Conservation (phyloP, 1,139 yeast genomes). For the Sugiyamaella sp. region DNA sequence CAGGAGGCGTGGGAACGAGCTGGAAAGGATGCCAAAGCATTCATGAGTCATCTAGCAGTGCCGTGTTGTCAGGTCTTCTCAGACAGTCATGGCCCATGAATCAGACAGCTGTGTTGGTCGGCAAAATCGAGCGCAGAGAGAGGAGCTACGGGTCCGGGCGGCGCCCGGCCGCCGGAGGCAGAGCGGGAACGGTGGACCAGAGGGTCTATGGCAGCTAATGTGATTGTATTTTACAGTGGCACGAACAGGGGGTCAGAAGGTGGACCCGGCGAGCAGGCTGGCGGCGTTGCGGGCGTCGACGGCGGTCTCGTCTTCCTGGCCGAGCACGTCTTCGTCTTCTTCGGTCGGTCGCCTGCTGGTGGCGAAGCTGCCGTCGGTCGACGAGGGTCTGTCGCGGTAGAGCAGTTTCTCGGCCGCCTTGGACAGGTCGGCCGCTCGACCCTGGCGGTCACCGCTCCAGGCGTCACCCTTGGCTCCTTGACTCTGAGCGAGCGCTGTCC, state of each 20-base stretch:
- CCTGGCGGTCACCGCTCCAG: constrained; percentile 54
- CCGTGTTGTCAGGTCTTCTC: no score
- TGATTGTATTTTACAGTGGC: not conserved
- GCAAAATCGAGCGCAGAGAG: no score
- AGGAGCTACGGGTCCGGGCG: no score
- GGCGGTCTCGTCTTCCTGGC: constrained; percentile 40
- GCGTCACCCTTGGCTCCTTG: constrained; percentile 64
- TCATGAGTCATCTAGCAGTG: no score
- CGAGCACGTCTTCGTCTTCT: constrained; percentile 36
- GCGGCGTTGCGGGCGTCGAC: constrained; percentile 89
- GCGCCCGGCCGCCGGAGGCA: no score
- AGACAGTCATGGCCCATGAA: no score
- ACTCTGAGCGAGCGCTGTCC: constrained; percentile 42
- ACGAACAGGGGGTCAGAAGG: constrained; percentile 50
- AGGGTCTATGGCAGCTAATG: no score
- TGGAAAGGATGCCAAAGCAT: no score
- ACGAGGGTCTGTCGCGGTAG: constrained; percentile 12
- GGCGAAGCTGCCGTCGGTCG: not conserved
- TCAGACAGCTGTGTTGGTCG: no score
- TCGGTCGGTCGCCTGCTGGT: constrained; percentile 24
- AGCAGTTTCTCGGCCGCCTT: constrained; percentile 14
- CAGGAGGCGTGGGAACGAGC: no score
- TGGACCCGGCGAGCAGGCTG: constrained; percentile 70
- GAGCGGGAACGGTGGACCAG: no score
- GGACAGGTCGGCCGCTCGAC: constrained; percentile 45